A percentile compares a stretch with the other conserved stretches of the same genome.
Conservation (phyloP, 1,284 basidiomycete species). For the Taiwanofungus camphoratus region DNA sequence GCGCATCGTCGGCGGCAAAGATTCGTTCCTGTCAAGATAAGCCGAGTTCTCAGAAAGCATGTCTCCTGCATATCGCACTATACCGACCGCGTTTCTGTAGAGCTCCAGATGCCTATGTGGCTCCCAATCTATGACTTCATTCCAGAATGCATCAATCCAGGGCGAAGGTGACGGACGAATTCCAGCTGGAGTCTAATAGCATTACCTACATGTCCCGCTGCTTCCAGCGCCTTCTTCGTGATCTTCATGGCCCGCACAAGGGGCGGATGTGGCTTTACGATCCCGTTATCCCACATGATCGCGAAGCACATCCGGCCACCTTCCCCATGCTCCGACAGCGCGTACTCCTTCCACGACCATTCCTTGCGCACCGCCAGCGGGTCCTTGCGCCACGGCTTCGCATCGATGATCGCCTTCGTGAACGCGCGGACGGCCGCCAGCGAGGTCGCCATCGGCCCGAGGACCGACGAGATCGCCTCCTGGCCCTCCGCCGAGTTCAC, state of each 20-base stretch:
- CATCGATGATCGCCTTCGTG: conserved; percentile 55
- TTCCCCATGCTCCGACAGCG: conserved; percentile 51
- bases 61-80: conserved; percentile 30
- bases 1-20: conserved; percentile 27
- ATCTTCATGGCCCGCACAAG: conserved; percentile 56
- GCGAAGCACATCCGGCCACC: conserved; percentile 56
- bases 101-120: conserved; percentile 11
- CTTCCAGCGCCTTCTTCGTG: conserved; percentile 50
- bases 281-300: conserved; percentile 59
- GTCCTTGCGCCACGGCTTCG: conserved; percentile 73
- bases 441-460: conserved; percentile 48
- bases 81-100: conserved; percentile 8
- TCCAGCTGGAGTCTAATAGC: neutral
- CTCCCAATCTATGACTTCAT: conserved; percentile 16
- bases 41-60: conserved; percentile 35
- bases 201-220: conserved; percentile 62
- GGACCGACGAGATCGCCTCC: conserved; percentile 47
- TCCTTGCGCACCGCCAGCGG: conserved; percentile 56
- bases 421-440: conserved; percentile 43
- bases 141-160: conserved; percentile 5
- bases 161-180: neutral
- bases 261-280: conserved; percentile 67
- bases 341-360: conserved; percentile 60
- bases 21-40: conserved; percentile 22
- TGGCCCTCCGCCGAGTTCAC: conserved; percentile 44